Conservation (phyloP, 208 protist genomes). For the Kentomonas sorsogonicus region DNA sequence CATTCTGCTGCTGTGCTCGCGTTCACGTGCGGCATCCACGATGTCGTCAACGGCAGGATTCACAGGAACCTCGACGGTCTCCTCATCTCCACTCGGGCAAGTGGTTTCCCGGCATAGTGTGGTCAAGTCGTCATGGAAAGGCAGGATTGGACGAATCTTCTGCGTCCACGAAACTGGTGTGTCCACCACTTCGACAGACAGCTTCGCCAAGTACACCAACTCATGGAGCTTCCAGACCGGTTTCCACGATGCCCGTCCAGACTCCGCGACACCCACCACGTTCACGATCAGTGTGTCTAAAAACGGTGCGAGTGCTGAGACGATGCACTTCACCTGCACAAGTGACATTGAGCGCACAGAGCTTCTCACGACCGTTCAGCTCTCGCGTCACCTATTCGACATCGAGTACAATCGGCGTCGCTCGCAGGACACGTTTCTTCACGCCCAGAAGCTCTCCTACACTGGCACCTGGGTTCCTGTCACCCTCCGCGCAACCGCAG, state of each 20-base stretch:
- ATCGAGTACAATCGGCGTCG: constrained; percentile 12
- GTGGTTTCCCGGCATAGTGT: constrained; percentile 73
- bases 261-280: constrained; percentile 19
- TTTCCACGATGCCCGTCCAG: constrained; percentile 41
- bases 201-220: constrained; percentile 78
- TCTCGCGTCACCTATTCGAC: constrained; percentile 57
- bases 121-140: constrained; percentile 83
- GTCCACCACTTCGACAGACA: constrained; percentile 71
- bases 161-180: constrained; percentile 43
- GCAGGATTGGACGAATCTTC: constrained; percentile 85
- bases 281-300: constrained; percentile 51
- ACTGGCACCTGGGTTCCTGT: too few species aligned
- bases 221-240: constrained; percentile 49
- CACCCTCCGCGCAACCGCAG: too few species aligned
- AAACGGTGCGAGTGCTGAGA: constrained; percentile 30
- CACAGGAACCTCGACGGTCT: too few species aligned
- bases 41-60: too few species aligned
- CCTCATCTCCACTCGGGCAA: constrained; percentile 17
- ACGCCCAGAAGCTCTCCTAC: constrained; percentile 3
- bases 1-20: too few species aligned
- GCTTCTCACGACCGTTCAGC: constrained; percentile 84
- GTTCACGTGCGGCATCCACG: too few species aligned
- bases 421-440: background rate
- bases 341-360: constrained; percentile 56
- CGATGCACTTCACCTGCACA: constrained; percentile 59